These are phyloP conservation scores for Zygotorulaspora sp. DNA, from an alignment of 805 yeast species.

Conservation along the genomic window DNA sequence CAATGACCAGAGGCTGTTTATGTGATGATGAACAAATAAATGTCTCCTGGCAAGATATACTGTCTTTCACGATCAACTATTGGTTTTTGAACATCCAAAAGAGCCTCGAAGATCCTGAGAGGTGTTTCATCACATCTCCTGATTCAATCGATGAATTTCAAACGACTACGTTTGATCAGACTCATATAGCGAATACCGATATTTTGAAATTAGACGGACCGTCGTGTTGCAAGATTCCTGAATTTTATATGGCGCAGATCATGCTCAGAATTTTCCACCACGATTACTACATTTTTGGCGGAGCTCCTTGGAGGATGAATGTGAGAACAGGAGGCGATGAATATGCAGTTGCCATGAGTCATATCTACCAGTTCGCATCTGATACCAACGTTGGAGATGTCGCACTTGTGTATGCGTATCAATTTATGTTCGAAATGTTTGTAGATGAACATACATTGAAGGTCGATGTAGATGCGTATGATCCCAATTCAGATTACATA, in stretches of 20 bases:
- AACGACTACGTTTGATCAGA: neutral
- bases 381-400: constrained; percentile 46
- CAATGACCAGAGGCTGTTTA: constrained; percentile 9
- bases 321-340: constrained; percentile 52
- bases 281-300: constrained; percentile 74
- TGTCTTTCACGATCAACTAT: constrained; percentile 65
- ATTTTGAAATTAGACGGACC: constrained; percentile 6
- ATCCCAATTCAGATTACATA: constrained; percentile 49
- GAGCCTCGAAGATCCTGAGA: constrained; percentile 13
- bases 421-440: constrained; percentile 58
- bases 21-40: constrained; percentile 21
- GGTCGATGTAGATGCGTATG: constrained; percentile 39
- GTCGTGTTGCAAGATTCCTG: constrained; percentile 54
- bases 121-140: constrained; percentile 4
- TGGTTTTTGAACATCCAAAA: constrained; percentile 44
- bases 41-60: constrained; percentile 64
- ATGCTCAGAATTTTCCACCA: constrained; percentile 68
- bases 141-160: neutral
- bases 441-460: constrained; percentile 42
- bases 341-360: constrained; percentile 44
- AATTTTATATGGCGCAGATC: constrained; percentile 70
- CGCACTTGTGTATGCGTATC: constrained; percentile 56
- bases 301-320: constrained; percentile 77
- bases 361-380: constrained; percentile 36
- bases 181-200: neutral